A percentile compares a stretch with the other conserved stretches of the same genome.
Evolutionary conservation across 345 rosid species (phyloP).

Genomic region (Diplotaxis tenuifolia): DNA sequence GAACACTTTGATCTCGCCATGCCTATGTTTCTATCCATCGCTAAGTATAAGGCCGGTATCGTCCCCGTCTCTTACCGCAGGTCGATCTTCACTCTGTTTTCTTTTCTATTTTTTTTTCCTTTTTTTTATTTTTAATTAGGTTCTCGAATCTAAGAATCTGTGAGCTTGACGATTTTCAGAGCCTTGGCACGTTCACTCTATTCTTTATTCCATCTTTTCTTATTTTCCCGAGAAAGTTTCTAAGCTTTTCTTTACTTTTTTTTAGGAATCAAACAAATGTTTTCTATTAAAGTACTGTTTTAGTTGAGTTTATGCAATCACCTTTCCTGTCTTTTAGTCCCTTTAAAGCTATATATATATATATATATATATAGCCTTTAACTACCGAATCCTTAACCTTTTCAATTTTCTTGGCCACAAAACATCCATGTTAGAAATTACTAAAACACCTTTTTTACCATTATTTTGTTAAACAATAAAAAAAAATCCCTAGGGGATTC

Average conservation of each 20-base stretch:
- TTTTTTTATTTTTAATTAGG: neutral
- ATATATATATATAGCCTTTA: too few species aligned
- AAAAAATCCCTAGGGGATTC: too few species aligned
- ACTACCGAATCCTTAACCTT: too few species aligned
- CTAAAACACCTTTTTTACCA: too few species aligned
- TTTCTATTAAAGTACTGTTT: conserved; percentile 15
- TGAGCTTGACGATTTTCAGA: conserved; percentile 35
- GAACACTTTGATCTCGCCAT: conserved; percentile 70
- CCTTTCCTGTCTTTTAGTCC: conserved; percentile 30
- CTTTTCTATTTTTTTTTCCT: neutral
- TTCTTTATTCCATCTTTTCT: conserved; percentile 24
- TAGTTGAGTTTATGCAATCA: conserved; percentile 21
- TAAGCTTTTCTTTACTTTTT: neutral
- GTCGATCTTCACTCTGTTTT: conserved; percentile 32
- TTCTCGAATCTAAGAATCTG: conserved; percentile 22
- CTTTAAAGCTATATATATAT: too few species aligned
- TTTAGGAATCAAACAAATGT: conserved; percentile 14
- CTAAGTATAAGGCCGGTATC: conserved; percentile 68
- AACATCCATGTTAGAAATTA: too few species aligned
- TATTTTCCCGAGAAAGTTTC: conserved; percentile 31
- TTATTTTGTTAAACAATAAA: too few species aligned
- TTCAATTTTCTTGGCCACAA: too few species aligned
- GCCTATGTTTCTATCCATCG: conserved; percentile 67
- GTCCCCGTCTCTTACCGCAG: conserved; percentile 78
- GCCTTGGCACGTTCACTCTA: conserved; percentile 29